A percentile compares a stretch with the other conserved stretches of the same genome.
These are phyloP conservation scores for Lumnitzera racemosa DNA, from an alignment of 345 rosid genomes.

Conservation along the genomic window DNA sequence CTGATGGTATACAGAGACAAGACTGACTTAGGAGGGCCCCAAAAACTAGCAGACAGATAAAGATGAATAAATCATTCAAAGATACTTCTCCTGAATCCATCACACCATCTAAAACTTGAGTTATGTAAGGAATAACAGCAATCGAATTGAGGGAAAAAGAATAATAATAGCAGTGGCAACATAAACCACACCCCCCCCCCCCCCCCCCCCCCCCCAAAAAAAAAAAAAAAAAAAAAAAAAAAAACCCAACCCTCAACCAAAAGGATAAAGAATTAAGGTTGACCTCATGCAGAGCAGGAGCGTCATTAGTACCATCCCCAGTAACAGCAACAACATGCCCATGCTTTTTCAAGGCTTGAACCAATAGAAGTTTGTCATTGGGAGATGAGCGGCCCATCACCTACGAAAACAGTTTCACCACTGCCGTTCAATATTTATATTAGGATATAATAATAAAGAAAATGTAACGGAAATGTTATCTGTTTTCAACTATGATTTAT, in stretches of 20 bases:
- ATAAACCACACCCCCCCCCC: neutral
- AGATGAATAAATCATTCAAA: neutral
- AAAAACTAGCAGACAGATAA: neutral
- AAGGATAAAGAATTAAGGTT: constrained; percentile 3
- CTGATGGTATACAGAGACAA: too few species aligned
- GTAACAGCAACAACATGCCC: constrained; percentile 87
- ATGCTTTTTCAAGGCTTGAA: constrained; percentile 68
- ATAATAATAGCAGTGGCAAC: neutral
- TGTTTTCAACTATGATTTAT: neutral
- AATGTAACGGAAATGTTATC: neutral
- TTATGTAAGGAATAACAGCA: neutral
- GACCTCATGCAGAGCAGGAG: constrained; percentile 93
- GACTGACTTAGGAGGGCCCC: neutral
- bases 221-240: too few species aligned
- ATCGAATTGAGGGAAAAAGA: neutral
- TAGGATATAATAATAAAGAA: neutral
- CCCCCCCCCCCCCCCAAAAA: neutral
- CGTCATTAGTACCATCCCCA: constrained; percentile 94
- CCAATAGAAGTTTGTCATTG: constrained; percentile 79
- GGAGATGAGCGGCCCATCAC: constrained; percentile 97
- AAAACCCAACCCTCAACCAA: neutral
- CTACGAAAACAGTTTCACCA: constrained; percentile 18
- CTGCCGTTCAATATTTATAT: neutral
- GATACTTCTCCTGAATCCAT: neutral
- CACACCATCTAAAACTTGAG: too few species aligned